Conservation (phyloP, 2,329 filamentous ascomycete genomes). For the Scytalidium lignicola region DNA sequence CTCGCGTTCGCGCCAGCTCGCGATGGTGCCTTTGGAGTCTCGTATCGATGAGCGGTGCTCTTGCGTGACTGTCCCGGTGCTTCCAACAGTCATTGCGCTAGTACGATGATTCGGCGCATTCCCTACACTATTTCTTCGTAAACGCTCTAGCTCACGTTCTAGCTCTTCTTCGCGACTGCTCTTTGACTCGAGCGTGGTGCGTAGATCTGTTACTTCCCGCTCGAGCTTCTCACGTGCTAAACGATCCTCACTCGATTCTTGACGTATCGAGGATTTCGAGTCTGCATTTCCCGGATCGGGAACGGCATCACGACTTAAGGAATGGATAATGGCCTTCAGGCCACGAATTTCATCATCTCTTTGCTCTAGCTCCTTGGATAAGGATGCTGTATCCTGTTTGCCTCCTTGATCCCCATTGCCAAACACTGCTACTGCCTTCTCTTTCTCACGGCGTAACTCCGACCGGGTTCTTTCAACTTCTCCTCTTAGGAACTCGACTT, state of each 20-base stretch:
- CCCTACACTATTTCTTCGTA: conserved; percentile 43
- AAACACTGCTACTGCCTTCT: conserved; percentile 64
- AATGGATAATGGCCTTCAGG: conserved; percentile 96
- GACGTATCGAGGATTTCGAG: conserved; percentile 21
- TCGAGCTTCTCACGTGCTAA: conserved; percentile 66
- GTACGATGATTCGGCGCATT: conserved; percentile 38
- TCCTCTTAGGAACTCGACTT: conserved; percentile 91
- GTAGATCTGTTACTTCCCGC: conserved; percentile 73
- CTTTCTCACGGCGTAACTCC: conserved; percentile 81
- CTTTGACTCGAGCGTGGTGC: conserved; percentile 68
- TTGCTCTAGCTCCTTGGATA: conserved; percentile 76
- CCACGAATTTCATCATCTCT: conserved; percentile 97
- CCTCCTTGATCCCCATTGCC: conserved; percentile 38
- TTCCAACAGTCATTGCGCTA: conserved; percentile 45
- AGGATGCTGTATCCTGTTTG: conserved; percentile 39
- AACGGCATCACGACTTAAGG: conserved; percentile 71
- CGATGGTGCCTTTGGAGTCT: conserved; percentile 62
- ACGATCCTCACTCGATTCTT: conserved; percentile 49
- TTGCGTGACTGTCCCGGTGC: conserved; percentile 29
- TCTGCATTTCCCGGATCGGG: conserved; percentile 19
- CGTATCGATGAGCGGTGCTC: conserved; percentile 52
- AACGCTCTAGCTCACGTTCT: conserved; percentile 69
- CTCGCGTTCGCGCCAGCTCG: conserved; percentile 47
- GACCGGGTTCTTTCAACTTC: conserved; percentile 89
- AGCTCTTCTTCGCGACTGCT: conserved; percentile 74